A percentile compares a stretch with the other conserved stretches of the same genome.
These are phyloP conservation scores for Mycena epipterygia DNA, from an alignment of 768 basidiomycete species.

Conservation along the genomic window DNA sequence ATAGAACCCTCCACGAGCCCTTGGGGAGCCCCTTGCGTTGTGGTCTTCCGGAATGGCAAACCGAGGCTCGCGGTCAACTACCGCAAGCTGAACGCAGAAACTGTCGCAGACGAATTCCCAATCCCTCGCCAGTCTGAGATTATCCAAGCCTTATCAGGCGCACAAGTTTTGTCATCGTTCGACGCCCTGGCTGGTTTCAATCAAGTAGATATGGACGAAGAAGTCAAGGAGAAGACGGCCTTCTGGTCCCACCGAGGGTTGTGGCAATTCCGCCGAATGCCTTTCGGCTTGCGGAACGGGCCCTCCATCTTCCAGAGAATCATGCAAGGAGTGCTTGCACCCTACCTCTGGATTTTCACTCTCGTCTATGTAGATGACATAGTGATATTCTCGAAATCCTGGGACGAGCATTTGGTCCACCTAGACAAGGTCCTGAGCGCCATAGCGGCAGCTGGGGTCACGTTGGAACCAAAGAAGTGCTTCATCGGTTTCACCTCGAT, in stretches of 20 bases:
- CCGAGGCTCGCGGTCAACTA: slow-evolving; percentile 53
- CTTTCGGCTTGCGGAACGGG: too few relatives aligned
- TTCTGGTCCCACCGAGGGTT: too few relatives aligned
- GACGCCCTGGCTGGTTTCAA: background rate
- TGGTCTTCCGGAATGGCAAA: slow-evolving; percentile 54
- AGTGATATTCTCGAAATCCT: slow-evolving; percentile 37
- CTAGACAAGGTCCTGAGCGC: background rate
- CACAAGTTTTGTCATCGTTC: background rate
- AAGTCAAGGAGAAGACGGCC: too few relatives aligned
- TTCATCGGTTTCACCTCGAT: too few relatives aligned
- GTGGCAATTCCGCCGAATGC: background rate
- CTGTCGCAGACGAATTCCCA: background rate
- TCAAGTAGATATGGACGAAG: too few relatives aligned
- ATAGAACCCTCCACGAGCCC: slow-evolving; percentile 48
- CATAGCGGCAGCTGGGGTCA: too few relatives aligned
- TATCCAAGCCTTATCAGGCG: background rate
- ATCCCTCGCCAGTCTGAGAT: background rate
- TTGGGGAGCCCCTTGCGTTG: slow-evolving; percentile 37
- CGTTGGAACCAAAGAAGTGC: too few relatives aligned
- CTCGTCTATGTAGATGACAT: too few relatives aligned
- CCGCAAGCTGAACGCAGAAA: slow-evolving; percentile 16
- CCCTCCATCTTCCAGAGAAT: too few relatives aligned
- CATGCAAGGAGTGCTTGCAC: too few relatives aligned
- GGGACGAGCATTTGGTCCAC: background rate
- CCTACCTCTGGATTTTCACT: too few relatives aligned